Evolutionary conservation across 2,329 filamentous ascomycete genomes (phyloP).

Genomic region (Calonectria crousiana): DNA sequence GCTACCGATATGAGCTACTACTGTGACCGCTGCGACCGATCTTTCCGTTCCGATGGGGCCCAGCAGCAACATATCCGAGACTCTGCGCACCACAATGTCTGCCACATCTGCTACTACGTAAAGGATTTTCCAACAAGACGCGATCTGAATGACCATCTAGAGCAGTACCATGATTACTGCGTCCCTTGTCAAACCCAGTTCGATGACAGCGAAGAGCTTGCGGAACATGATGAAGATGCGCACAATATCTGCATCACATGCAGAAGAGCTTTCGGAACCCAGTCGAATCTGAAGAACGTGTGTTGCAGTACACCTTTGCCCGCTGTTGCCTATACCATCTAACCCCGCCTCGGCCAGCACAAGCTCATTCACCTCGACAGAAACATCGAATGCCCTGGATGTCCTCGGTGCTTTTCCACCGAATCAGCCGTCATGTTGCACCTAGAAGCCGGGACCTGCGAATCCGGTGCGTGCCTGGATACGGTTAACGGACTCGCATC

Average conservation of each 20-base stretch:
- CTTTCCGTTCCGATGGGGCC: background rate
- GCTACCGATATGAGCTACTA: background rate
- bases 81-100: background rate
- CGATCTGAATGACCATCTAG: background rate
- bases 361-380: slow-evolving; percentile 26
- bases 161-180: slow-evolving; percentile 31
- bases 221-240: background rate
- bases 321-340: too few species aligned
- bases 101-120: background rate
- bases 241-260: background rate
- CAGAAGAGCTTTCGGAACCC: background rate
- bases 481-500: slow-evolving; percentile 18
- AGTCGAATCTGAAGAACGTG: slow-evolving; percentile 31
- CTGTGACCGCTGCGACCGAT: background rate
- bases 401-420: slow-evolving; percentile 26
- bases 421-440: slow-evolving; percentile 43
- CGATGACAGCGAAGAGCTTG: background rate
- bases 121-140: background rate
- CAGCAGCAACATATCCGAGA: background rate
- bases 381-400: slow-evolving; percentile 32
- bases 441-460: slow-evolving; percentile 37
- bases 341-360: slow-evolving; percentile 29
- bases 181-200: background rate
- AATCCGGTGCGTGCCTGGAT: slow-evolving; percentile 12
- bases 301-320: background rate